Conservation (phyloP, 2,329 filamentous ascomycete species). For the Ascomycota sp. region DNA sequence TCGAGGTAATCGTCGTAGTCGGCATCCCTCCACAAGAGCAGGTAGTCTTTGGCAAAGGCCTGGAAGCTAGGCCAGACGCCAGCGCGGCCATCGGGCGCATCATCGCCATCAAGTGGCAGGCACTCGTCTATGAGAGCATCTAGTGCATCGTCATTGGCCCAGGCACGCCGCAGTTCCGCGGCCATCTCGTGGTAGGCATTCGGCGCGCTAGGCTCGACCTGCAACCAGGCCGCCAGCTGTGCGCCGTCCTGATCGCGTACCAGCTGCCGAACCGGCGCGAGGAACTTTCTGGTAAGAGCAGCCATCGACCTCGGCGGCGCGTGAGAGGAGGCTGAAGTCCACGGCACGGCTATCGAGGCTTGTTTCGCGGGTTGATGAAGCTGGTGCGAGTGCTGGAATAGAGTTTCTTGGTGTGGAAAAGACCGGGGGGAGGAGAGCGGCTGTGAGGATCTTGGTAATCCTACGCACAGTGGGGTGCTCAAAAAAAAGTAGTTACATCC, state of each 20-base stretch:
- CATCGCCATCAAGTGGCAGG: conserved; percentile 35
- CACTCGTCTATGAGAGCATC: conserved; percentile 41
- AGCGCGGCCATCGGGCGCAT: conserved; percentile 40
- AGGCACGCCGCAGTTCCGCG: conserved; percentile 41
- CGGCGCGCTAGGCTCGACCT: conserved; percentile 52
- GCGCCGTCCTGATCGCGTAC: conserved; percentile 43
- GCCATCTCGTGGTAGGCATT: conserved; percentile 48
- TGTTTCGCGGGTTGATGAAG: too few relatives aligned
- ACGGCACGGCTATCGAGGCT: too few relatives aligned
- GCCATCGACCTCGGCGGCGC: too few relatives aligned
- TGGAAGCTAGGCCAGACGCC: conserved; percentile 59
- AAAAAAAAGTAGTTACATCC: too few relatives aligned
- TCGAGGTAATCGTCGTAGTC: conserved; percentile 54
- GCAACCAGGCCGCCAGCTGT: conserved; percentile 47
- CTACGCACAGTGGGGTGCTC: too few relatives aligned
- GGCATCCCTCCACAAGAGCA: conserved; percentile 63
- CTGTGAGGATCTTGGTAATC: too few relatives aligned
- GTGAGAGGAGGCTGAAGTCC: too few relatives aligned
- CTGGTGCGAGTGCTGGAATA: too few relatives aligned
- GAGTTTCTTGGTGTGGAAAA: too few relatives aligned
- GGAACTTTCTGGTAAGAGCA: conserved; percentile 48
- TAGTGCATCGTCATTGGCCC: conserved; percentile 27
- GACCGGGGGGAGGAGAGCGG: too few relatives aligned
- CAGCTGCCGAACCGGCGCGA: conserved; percentile 34
- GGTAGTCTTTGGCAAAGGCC: conserved; percentile 62